phyloP scores from a whole-genome alignment of 2,329 filamentous ascomycete species.

The Penicillium sp. region DNA sequence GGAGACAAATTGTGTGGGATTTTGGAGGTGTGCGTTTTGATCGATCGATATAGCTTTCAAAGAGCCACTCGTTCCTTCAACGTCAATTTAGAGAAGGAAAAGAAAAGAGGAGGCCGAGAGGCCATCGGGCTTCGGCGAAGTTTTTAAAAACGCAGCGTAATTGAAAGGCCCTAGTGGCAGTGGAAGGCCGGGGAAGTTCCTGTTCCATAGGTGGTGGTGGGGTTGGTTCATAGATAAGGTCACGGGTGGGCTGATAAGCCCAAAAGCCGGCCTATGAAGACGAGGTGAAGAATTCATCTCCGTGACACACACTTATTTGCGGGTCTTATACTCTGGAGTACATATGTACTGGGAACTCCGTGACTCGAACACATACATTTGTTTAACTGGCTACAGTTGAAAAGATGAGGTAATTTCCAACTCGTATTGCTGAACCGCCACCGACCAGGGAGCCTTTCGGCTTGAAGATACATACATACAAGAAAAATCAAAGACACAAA shows the following conservation, averaged over 20 bases:
- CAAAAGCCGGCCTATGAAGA: constrained; percentile 20
- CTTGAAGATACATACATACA: constrained; percentile 5
- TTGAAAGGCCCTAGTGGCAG: constrained; percentile 4
- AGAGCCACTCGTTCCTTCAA: not conserved
- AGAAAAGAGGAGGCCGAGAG: constrained; percentile 2
- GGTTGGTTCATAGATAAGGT: constrained; percentile 20
- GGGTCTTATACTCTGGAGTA: not conserved
- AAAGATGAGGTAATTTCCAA: not conserved
- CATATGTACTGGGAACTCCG: not conserved
- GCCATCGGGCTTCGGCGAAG: constrained; percentile 12
- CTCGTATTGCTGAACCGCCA: not conserved
- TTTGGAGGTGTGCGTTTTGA: not conserved
- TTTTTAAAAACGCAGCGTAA: constrained; percentile 13
- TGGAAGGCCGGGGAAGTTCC: constrained; percentile 23
- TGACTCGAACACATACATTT: not conserved
- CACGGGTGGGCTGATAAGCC: constrained; percentile 23
- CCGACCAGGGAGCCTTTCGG: not conserved
- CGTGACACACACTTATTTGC: constrained; percentile 2
- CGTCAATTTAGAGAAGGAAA: constrained; percentile 9
- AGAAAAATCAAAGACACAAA: not conserved
- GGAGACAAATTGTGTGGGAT: not conserved
- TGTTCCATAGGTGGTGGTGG: constrained; percentile 19
- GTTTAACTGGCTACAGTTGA: not conserved
- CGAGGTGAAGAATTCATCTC: constrained; percentile 6
- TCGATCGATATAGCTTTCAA: not conserved